Evolutionary conservation across 305 asterid genomes (phyloP).

Genomic region (Fraxinus floribunda): DNA sequence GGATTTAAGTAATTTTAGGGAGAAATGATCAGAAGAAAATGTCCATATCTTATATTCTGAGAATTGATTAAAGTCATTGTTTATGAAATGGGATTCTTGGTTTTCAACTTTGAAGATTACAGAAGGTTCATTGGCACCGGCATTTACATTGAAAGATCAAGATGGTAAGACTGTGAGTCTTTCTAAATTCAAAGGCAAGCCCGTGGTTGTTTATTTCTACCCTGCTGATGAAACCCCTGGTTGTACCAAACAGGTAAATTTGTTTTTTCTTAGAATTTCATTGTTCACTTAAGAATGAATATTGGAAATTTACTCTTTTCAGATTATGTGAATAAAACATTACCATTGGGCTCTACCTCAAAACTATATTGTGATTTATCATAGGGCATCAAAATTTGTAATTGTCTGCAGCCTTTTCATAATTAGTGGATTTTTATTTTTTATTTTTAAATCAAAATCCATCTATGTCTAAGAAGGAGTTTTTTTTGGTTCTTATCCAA

Average conservation of each 20-base stretch:
- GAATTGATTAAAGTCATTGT: not conserved
- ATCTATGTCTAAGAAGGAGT: not conserved
- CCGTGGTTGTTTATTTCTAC: constrained; percentile 83
- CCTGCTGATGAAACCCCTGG: constrained; percentile 97
- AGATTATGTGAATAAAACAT: not conserved
- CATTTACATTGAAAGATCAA: constrained; percentile 81
- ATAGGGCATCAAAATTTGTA: not conserved
- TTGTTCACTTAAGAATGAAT: not conserved
- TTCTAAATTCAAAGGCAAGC: constrained; percentile 83
- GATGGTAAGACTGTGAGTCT: constrained; percentile 75
- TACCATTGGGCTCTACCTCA: not conserved
- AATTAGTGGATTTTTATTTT: not conserved
- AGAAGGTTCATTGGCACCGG: constrained; percentile 70
- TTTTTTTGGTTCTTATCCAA: not conserved
- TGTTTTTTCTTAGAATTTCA: not conserved
- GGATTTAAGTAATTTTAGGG: not conserved
- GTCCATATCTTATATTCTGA: not conserved
- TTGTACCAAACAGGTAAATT: constrained; percentile 83
- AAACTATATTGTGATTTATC: not conserved
- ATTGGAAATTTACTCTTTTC: not conserved
- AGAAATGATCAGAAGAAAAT: not conserved
- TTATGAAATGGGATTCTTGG: not conserved
- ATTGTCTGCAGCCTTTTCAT: not conserved
- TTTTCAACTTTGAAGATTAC: constrained; percentile 47
- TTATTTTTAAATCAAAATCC: too few species aligned